phyloP scores from a whole-genome alignment of 73 alveolate genomes.

The Paramecium sonneborni region DNA sequence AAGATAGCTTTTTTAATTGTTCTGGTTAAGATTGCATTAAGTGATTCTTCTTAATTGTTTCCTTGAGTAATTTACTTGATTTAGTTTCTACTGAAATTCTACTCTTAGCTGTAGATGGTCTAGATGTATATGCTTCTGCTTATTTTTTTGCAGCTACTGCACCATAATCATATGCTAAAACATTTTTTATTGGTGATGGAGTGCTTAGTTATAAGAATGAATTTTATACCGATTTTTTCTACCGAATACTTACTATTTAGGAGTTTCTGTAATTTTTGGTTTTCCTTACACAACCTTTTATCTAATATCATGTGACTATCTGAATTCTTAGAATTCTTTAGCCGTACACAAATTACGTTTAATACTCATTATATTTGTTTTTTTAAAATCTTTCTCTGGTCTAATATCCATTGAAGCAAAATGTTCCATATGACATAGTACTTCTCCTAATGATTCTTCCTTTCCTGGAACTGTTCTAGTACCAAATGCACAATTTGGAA shows the following conservation, averaged over 20 bases:
- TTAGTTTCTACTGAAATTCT: slow-evolving; percentile 38
- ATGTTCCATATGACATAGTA: neutral
- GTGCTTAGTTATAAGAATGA: neutral
- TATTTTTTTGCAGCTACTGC: slow-evolving; percentile 16
- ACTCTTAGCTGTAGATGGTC: slow-evolving; percentile 50
- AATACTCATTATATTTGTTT: neutral
- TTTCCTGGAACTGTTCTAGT: neutral
- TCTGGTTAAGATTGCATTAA: slow-evolving; percentile 2
- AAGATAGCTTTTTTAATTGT: neutral
- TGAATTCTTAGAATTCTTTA: slow-evolving; percentile 22
- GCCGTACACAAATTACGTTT: neutral
- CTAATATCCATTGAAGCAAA: neutral
- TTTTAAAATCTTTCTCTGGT: slow-evolving; percentile 20
- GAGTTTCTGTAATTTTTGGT: neutral
- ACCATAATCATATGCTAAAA: slow-evolving; percentile 8
- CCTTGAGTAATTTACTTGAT: slow-evolving; percentile 22
- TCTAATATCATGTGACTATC: neutral
- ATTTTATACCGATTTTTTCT: slow-evolving; percentile 25
- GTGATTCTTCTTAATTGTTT: slow-evolving; percentile 3
- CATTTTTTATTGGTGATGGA: slow-evolving; percentile 46
- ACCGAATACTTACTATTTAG: slow-evolving; percentile 1
- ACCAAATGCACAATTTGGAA: slow-evolving; percentile 50
- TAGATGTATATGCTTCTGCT: slow-evolving; percentile 29
- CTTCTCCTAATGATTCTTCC: slow-evolving; percentile 31
- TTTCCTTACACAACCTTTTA: neutral